Conservation (phyloP, 139 green algal species). For the Raphidocelis subcapitata region DNA sequence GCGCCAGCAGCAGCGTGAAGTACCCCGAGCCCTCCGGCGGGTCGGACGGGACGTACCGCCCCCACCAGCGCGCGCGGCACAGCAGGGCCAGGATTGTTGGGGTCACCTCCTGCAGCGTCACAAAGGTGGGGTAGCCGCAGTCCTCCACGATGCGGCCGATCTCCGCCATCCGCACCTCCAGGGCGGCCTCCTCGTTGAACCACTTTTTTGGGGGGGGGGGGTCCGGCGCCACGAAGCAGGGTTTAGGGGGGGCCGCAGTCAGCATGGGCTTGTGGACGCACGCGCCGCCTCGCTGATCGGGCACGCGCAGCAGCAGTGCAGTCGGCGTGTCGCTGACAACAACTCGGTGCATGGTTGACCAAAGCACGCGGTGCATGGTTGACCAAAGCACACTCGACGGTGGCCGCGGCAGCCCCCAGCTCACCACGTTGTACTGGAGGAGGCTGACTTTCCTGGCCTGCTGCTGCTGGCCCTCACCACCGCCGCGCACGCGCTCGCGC, state of each 20-base stretch:
- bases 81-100: conserved; percentile 31
- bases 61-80: conserved; percentile 41
- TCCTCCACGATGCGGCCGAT: conserved; percentile 45
- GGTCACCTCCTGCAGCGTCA: conserved; percentile 70
- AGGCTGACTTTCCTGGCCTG: conserved; percentile 3
- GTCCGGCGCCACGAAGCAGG: too few relatives aligned
- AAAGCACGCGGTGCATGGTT: too few relatives aligned
- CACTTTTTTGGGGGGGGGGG: too few relatives aligned
- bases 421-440: conserved; percentile 56
- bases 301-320: too few relatives aligned
- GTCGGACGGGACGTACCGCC: conserved; percentile 28
- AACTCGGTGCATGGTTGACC: too few relatives aligned
- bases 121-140: conserved; percentile 39
- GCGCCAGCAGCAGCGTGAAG: conserved; percentile 62
- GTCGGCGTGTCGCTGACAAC: too few relatives aligned
- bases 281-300: too few relatives aligned
- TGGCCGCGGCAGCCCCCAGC: neutral
- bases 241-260: too few relatives aligned
- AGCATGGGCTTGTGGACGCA: too few relatives aligned
- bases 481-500: neutral
- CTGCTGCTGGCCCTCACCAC: neutral
- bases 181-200: conserved; percentile 58
- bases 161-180: conserved; percentile 53
- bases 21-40: conserved; percentile 30
- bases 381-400: too few relatives aligned